Evolutionary conservation across 2,329 filamentous ascomycete genomes (phyloP).

Genomic region (Sclerotinia borealis): DNA sequence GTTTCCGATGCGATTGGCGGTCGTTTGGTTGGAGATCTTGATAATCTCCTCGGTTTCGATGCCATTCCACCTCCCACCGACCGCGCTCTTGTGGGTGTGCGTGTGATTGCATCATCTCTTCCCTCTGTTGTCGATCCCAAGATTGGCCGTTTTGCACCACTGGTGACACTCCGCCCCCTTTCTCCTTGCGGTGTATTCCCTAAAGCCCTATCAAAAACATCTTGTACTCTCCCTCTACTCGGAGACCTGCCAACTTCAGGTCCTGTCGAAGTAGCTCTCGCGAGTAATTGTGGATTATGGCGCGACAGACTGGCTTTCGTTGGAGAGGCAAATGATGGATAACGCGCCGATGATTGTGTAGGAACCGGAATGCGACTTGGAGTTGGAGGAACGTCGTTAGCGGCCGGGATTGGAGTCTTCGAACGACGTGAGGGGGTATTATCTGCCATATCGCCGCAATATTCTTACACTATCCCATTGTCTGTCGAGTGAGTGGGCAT

Average conservation of each 20-base stretch:
- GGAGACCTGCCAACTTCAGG: constrained; percentile 31
- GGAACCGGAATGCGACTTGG: constrained; percentile 30
- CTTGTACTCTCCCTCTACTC: constrained; percentile 28
- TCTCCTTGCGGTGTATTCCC: constrained; percentile 17
- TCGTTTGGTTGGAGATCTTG: constrained; percentile 25
- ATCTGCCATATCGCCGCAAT: constrained; percentile 1
- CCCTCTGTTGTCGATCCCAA: background rate
- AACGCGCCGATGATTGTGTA: constrained; percentile 21
- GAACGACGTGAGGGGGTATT: constrained; percentile 9
- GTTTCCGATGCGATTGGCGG: constrained; percentile 7
- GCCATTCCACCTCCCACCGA: constrained; percentile 22
- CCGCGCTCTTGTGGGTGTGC: constrained; percentile 12
- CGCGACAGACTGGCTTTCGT: constrained; percentile 58
- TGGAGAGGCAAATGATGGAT: constrained; percentile 59
- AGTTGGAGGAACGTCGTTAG: constrained; percentile 38
- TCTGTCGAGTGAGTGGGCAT: background rate
- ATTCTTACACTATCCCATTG: constrained; percentile 1
- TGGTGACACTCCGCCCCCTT: constrained; percentile 13
- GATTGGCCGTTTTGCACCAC: constrained; percentile 18
- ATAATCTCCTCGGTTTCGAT: constrained; percentile 28
- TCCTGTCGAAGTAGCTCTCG: constrained; percentile 34
- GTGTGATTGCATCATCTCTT: constrained; percentile 12
- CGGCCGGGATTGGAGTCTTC: constrained; percentile 1
- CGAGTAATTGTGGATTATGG: constrained; percentile 53
- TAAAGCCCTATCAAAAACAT: constrained; percentile 26